Base-by-base conservation (phyloP, 1,284 basidiomycete species). In the Rhodofomes roseus region DNA sequence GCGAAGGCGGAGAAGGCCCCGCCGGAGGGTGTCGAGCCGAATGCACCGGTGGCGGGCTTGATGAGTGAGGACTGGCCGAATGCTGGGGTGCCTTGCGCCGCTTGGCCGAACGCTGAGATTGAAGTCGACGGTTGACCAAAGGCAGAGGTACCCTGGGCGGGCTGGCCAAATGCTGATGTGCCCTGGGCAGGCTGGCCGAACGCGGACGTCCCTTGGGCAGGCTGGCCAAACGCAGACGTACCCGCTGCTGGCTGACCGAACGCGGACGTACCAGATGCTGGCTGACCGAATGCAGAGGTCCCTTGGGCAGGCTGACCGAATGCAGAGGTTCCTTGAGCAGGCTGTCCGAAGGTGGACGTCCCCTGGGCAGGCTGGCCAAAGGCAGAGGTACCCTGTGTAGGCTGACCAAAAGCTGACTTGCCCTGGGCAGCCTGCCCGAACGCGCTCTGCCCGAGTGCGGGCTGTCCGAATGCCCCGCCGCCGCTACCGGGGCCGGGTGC, bases 291-390 rank as follows among this genome's bases (percentile, higher is more conserved):
- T 3, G 66, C 74, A 3, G 74, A 69, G 4, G 63, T 52, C 8
- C 56, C 20, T 43, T 55, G 52, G 0, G 63, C 40, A 11, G 66
- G 63, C 60, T 71, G 65, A 16, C 70, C 69, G 53, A 72, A 74
- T 2, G 70, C 67, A 11, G 70, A 68, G 1, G 57, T 58, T 36
- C 60, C 58, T 50, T 70, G 65, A 9, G 61, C 55, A 3, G 68
- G 73, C 51, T 73, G 70, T 2, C 75, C 76, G 40, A 79, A 79
- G 2, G 66, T 74, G 2, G 74, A 70, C 2, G 65, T 54, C 8
- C 56, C 22, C 34, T 55, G 50, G 68, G 58, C 73, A 71, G 12
- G 70, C 67, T 40, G 69, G 61, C 74, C 74, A 56, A 75, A 77
- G 2, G 70, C 72, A 25, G 67, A 63, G 2, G 56, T 55, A 18